Evolutionary conservation across 495 filamentous ascomycete species (phyloP).

Genomic region (Usnea hakonensis): DNA sequence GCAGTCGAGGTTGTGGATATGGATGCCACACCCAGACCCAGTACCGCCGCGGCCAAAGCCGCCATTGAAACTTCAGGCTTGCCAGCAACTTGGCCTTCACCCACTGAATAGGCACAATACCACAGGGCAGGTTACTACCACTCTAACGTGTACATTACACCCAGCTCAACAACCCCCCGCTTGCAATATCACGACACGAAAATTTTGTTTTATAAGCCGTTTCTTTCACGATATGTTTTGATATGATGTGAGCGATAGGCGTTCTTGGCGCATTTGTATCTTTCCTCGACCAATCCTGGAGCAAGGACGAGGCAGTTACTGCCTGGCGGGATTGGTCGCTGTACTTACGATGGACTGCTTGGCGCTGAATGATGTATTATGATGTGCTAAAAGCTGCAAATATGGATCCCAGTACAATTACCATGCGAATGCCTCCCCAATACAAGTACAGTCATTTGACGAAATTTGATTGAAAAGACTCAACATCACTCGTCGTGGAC

Average conservation of each 20-base stretch:
- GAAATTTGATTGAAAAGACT: not conserved
- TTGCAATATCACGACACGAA: not conserved
- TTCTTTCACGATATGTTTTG: constrained; percentile 6
- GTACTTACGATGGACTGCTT: not conserved
- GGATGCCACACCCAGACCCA: constrained; percentile 46
- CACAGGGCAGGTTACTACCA: not conserved
- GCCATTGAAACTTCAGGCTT: constrained; percentile 8
- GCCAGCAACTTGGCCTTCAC: constrained; percentile 2
- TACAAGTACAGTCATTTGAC: not conserved
- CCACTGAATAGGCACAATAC: not conserved
- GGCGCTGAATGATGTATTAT: constrained; percentile 1
- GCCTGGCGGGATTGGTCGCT: not conserved
- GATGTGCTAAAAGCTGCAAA: constrained; percentile 11
- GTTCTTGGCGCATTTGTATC: not conserved
- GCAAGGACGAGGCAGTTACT: not conserved
- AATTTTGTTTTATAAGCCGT: not conserved
- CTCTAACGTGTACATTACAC: not conserved
- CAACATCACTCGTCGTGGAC: too few relatives aligned
- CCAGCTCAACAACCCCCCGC: not conserved
- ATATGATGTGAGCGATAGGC: constrained; percentile 13
- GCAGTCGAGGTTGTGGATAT: constrained; percentile 22
- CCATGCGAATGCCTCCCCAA: not conserved
- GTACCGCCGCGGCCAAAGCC: constrained; percentile 2
- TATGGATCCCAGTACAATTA: not conserved
- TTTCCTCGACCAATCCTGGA: not conserved